Conservation (phyloP, 495 filamentous ascomycete genomes). For the Recurvomyces mirabilis region DNA sequence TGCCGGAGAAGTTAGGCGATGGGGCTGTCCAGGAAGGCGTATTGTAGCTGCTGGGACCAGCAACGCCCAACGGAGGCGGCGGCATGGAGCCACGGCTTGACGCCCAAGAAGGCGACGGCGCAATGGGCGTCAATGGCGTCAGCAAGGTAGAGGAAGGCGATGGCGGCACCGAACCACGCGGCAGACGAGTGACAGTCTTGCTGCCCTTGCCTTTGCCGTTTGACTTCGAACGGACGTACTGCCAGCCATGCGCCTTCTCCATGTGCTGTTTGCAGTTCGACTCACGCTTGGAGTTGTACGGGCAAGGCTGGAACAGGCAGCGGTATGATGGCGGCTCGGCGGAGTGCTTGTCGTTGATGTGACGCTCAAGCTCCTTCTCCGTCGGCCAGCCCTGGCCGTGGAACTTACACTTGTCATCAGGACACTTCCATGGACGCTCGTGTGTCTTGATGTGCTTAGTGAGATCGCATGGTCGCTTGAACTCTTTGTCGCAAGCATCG, state of each 20-base stretch:
- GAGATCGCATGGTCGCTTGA: constrained; percentile 83
- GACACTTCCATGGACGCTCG: constrained; percentile 88
- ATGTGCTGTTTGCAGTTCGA: constrained; percentile 99
- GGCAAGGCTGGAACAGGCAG: constrained; percentile 76
- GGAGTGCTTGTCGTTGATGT: constrained; percentile 91
- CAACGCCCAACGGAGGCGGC: constrained; percentile 10
- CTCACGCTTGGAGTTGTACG: constrained; percentile 88
- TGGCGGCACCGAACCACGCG: constrained; percentile 21
- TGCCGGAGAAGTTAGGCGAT: constrained; percentile 18
- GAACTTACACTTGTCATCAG: constrained; percentile 70
- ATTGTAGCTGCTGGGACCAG: constrained; percentile 18
- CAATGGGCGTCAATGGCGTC: constrained; percentile 17
- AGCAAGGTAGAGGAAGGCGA: constrained; percentile 19
- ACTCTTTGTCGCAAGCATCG: constrained; percentile 63
- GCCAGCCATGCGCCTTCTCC: constrained; percentile 92
- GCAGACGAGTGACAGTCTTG: constrained; percentile 15
- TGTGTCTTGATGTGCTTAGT: constrained; percentile 98
- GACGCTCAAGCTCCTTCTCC: constrained; percentile 91
- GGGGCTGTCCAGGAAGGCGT: constrained; percentile 12
- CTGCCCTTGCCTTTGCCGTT: constrained; percentile 41
- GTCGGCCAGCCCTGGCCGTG: constrained; percentile 82
- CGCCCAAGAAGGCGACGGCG: constrained; percentile 18
- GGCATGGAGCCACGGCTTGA: constrained; percentile 15
- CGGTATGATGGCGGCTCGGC: constrained; percentile 61
- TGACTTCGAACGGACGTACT: constrained; percentile 82